Conservation (phyloP, 148 eudicot species). For the Beta vulgaris region DNA sequence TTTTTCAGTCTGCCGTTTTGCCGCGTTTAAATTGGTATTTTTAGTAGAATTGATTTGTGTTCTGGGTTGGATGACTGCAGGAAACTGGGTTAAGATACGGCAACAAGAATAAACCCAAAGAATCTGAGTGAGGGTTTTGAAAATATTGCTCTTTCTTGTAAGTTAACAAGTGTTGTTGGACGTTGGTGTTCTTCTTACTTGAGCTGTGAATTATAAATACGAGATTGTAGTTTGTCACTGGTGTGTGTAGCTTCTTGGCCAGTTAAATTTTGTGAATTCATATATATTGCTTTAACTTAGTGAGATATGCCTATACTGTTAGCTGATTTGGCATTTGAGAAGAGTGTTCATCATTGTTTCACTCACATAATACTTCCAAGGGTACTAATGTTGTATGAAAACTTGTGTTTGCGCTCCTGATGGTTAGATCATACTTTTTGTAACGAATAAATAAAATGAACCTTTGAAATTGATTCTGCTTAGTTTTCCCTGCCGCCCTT, state of each 20-base stretch:
- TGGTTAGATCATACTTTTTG: slow-evolving; percentile 3
- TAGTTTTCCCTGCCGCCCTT: not conserved
- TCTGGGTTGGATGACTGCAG: slow-evolving; percentile 29
- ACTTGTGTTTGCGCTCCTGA: not conserved
- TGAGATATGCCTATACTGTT: slow-evolving; percentile 1
- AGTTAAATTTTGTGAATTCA: slow-evolving; percentile 14
- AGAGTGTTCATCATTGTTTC: slow-evolving; percentile 5
- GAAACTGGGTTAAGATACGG: slow-evolving; percentile 60
- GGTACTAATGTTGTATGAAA: slow-evolving; percentile 3
- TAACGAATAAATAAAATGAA: not conserved
- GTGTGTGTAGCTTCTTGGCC: slow-evolving; percentile 9
- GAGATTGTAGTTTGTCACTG: slow-evolving; percentile 4
- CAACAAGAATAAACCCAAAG: slow-evolving; percentile 44
- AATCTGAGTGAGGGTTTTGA: slow-evolving; percentile 23
- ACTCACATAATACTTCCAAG: not conserved
- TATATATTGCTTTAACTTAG: slow-evolving; percentile 8
- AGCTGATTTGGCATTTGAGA: not conserved
- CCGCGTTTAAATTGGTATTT: not conserved
- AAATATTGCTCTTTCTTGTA: slow-evolving; percentile 6
- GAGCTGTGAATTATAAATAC: not conserved
- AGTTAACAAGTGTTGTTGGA: slow-evolving; percentile 1
- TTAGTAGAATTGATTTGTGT: not conserved
- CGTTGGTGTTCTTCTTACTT: not conserved
- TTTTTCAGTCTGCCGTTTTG: not conserved
- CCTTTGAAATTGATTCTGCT: not conserved